Evolutionary conservation across 106 monocot species (phyloP).

Genomic region (Dactylorhiza incarnata): DNA sequence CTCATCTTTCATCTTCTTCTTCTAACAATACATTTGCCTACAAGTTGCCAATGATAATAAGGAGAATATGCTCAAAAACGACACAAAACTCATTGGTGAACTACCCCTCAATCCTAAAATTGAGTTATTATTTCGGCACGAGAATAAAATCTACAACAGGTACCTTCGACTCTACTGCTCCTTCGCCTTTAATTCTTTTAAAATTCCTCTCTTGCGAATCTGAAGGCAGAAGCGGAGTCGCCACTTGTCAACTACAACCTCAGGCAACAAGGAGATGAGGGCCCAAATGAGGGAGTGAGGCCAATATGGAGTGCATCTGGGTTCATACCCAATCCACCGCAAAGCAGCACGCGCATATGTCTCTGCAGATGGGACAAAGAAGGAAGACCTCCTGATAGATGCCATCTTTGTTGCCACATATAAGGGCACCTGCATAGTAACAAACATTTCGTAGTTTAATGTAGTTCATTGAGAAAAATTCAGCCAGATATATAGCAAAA

Average conservation of each 20-base stretch:
- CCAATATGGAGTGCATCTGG: slow-evolving; percentile 93
- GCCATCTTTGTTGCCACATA: slow-evolving; percentile 98
- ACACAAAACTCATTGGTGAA: no score
- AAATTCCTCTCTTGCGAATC: slow-evolving; percentile 66
- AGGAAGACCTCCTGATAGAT: slow-evolving; percentile 69
- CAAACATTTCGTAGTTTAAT: background rate
- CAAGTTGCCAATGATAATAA: no score
- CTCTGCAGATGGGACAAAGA: slow-evolving; percentile 73
- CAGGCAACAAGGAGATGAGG: slow-evolving; percentile 52
- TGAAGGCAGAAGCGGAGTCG: slow-evolving; percentile 59
- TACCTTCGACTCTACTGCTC: slow-evolving; percentile 6
- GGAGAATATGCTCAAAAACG: no score
- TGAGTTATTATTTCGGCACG: no score
- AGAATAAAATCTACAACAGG: background rate
- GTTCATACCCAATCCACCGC: slow-evolving; percentile 64
- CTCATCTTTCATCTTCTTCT: no score
- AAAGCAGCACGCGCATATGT: slow-evolving; percentile 58
- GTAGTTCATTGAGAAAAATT: background rate
- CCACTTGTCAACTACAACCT: slow-evolving; percentile 52
- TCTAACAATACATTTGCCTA: no score
- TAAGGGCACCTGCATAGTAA: slow-evolving; percentile 51
- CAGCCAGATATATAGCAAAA: no score
- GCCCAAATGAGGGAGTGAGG: slow-evolving; percentile 78
- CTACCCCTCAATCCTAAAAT: no score
- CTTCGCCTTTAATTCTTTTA: slow-evolving; percentile 65